Evolutionary conservation across 2,329 filamentous ascomycete genomes (phyloP), one percentile per base, ranked within the genome.

Genomic region (Pseudocercospora macadamiae): DNA sequence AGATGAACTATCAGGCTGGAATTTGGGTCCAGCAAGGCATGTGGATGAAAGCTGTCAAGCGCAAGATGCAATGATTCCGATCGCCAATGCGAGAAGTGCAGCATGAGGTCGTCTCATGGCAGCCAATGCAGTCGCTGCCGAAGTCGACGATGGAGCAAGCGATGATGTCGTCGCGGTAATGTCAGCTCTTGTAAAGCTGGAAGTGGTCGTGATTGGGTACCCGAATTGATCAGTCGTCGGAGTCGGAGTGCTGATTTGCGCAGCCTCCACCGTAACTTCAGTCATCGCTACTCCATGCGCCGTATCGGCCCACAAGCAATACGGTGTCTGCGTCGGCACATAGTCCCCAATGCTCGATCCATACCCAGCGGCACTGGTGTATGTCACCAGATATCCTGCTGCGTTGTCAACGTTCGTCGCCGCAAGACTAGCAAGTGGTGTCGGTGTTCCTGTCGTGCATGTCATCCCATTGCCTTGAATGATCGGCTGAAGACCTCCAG

Each of bases 381-480:
- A 63, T 19, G 62, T 66, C 6, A 55, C 55, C 3, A 58, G 30
- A 28, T 55, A 66, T 5, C 34, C 25, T 12, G 54, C 52, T n/a
- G 62, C 65, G 47, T 67, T 64, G 10, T 48, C 54, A 14, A 60
- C 64, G 34, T 63, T 63, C 14, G 64, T 68, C 9, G 63, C 64
- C 4, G 61, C 63, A 16, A 65, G 26, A 52, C 59, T 65, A n/a
- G 61, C 61, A 19, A 68, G 55, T 10, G 66, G 64, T 21, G 57
- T 63, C 4, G 64, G 39, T 3, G 12, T 28, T 28, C 63, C 61
- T n/a, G 51, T 45, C 4, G 56, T 55, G 30, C 62, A 64, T 21
- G 26, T 54, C 19, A 44, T 16, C 2, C 30, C 47, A 19, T 57
- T 28, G 1, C 32, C 51, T 26, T 30, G 39, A 4, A 53, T 36